Evolutionary conservation across 1,284 basidiomycete species (phyloP).

Genomic region (Amylostereum areolatum): DNA sequence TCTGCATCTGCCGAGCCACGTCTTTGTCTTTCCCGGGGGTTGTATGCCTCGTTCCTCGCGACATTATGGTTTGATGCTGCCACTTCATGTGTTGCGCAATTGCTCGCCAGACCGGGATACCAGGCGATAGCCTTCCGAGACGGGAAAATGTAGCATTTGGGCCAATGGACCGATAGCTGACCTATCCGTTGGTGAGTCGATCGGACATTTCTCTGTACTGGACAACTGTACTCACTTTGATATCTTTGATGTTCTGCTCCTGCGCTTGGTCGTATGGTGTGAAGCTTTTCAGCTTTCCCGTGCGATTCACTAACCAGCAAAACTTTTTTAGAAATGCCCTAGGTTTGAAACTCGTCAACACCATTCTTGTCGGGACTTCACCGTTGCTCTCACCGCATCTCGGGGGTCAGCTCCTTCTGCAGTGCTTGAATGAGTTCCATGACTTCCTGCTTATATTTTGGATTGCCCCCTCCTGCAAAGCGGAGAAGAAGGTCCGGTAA

Average conservation of each 20-base stretch:
- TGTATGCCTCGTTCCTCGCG: neutral
- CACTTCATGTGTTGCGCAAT: constrained; percentile 2
- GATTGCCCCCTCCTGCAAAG: constrained; percentile 24
- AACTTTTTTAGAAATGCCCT: constrained; percentile 23
- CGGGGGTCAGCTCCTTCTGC: constrained; percentile 25
- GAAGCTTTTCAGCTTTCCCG: constrained; percentile 19
- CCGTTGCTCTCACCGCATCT: constrained; percentile 22
- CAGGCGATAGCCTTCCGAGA: neutral
- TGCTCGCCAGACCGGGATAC: neutral
- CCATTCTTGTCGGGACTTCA: no score
- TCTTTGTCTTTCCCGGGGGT: constrained; percentile 1
- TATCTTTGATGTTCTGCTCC: constrained; percentile 14
- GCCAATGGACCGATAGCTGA: neutral
- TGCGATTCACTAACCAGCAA: constrained; percentile 30
- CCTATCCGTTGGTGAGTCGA: no score
- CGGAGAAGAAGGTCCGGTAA: constrained; percentile 23
- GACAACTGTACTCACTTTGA: constrained; percentile 9
- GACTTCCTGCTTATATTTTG: constrained; percentile 25
- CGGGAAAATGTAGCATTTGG: neutral
- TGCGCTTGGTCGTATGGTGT: constrained; percentile 9
- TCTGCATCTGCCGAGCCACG: neutral
- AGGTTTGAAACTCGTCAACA: no score
- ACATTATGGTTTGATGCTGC: neutral
- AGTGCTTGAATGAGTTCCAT: constrained; percentile 31
- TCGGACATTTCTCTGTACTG: neutral